A percentile compares a stretch with the other conserved stretches of the same genome.
These are phyloP conservation scores for Sedum album DNA, from an alignment of 164 flowering plant genomes.

Conservation along the genomic window DNA sequence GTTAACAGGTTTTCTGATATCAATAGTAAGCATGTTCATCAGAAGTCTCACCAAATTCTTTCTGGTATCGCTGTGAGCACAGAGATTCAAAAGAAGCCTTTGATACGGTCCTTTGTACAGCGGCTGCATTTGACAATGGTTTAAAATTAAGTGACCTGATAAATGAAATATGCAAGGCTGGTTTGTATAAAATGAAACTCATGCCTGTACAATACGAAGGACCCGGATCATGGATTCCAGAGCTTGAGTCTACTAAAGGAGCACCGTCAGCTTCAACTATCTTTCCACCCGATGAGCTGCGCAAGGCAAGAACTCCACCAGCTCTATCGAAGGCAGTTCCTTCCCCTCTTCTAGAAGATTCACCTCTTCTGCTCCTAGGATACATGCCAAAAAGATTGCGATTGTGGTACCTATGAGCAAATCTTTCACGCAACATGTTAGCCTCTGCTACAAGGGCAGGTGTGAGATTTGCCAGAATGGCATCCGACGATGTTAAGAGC, in stretches of 20 bases:
- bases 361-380: slow-evolving; percentile 85
- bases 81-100: slow-evolving; percentile 81
- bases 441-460: slow-evolving; percentile 99
- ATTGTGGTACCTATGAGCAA: slow-evolving; percentile 80
- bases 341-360: slow-evolving; percentile 74
- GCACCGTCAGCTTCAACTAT: slow-evolving; percentile 84
- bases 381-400: slow-evolving; percentile 85
- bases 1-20: slow-evolving; percentile 34
- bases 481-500: slow-evolving; percentile 90
- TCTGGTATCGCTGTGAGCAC: slow-evolving; percentile 80
- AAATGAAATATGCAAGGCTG: neutral
- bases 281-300: slow-evolving; percentile 58
- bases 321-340: slow-evolving; percentile 50
- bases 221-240: slow-evolving; percentile 76
- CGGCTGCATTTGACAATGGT: slow-evolving; percentile 49
- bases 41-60: slow-evolving; percentile 58
- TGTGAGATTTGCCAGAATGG: slow-evolving; percentile 88
- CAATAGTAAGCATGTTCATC: slow-evolving; percentile 84
- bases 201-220: slow-evolving; percentile 89
- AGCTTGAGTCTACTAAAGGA: slow-evolving; percentile 81
- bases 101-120: slow-evolving; percentile 77
- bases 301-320: slow-evolving; percentile 48
- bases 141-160: slow-evolving; percentile 8
- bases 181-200: neutral
- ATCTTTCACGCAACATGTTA: slow-evolving; percentile 89